Base-by-base conservation (phyloP, 2,329 filamentous ascomycete genomes). In the Sporothrix euskadiensis region DNA sequence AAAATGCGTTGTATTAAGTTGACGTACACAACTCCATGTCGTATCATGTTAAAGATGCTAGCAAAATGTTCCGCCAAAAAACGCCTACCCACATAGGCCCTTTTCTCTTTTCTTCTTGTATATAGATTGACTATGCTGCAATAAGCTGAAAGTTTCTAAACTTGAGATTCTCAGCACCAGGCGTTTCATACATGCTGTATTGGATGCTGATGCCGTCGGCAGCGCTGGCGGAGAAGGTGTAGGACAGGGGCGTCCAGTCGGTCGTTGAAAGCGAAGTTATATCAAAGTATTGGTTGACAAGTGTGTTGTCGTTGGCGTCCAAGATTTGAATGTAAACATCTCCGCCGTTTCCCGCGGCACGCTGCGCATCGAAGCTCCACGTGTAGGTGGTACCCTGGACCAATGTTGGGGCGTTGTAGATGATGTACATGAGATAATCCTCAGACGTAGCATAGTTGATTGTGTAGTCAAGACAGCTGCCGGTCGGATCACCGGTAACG, bases 371-470 rank as follows among this genome's bases (percentile, higher is more conserved):
- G n/a, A 56, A 26, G 52, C 52, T 56, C 16, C 16, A 56, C 52
- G 52, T 56, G 52, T 56, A 56, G 52, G 52, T 56, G 52, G 52
- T 26, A 19, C 52, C 52, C 52, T 56, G n/a, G 52, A 56, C 52
- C 52, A 56, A 22, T n/a, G 52, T 56, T 5, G 52, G 52, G 14
- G 52, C 52, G 52, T 56, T 5, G 52, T 56, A 56, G 52, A 5
- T 56, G 52, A 56, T 56, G 52, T 56, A 56, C 52, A 56, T 56
- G 22, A 56, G 52, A 10, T 2, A 56, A 12, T 56, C 52, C 19
- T 56, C 52, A 9, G 16, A 56, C 5, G n/a, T 3, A n/a, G 52
- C 8, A 56, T 5, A 1, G 52, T 19, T 19, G 22, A 56, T 2
- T 2, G 52, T 56, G 52, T 56, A 56, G 14, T 22, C 52, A 19